These are phyloP conservation scores for Wallacemonas rigidus DNA, from an alignment of 208 protist genomes.

Conservation along the genomic window DNA sequence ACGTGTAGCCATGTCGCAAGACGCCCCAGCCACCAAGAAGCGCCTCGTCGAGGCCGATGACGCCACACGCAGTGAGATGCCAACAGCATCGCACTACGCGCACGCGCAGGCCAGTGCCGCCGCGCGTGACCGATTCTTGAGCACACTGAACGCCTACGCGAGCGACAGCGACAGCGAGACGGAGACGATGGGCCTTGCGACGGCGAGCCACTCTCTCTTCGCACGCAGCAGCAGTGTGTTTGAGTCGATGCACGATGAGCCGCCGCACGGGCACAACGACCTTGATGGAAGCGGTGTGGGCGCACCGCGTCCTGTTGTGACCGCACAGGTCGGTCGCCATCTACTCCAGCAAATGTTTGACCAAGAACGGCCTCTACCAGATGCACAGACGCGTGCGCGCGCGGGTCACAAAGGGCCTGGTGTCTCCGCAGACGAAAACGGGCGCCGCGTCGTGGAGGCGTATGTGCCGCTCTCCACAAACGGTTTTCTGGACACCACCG, in stretches of 20 bases:
- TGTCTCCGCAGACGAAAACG: neutral
- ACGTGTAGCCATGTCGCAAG: neutral
- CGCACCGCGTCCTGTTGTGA: neutral
- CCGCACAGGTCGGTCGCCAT: slow-evolving; percentile 33
- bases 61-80: neutral
- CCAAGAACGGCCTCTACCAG: slow-evolving; percentile 3
- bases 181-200: neutral
- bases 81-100: neutral
- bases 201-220: neutral
- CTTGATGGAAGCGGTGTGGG: neutral
- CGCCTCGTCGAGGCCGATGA: neutral
- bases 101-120: neutral
- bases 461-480: slow-evolving; percentile 81
- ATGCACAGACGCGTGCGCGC: neutral
- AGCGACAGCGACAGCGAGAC: slow-evolving; percentile 49
- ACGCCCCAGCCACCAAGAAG: slow-evolving; percentile 20
- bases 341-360: slow-evolving; percentile 64
- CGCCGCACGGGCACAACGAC: neutral
- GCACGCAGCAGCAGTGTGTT: neutral
- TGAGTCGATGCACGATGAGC: slow-evolving; percentile 2
- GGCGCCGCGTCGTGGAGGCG: slow-evolving; percentile 38
- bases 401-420: neutral
- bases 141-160: slow-evolving; percentile 34
- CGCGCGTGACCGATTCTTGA: slow-evolving; percentile 36
- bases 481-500: slow-evolving; percentile 68